Conservation (phyloP, 2,329 filamentous ascomycete species). For the Aspergillus pseudoterreus region DNA sequence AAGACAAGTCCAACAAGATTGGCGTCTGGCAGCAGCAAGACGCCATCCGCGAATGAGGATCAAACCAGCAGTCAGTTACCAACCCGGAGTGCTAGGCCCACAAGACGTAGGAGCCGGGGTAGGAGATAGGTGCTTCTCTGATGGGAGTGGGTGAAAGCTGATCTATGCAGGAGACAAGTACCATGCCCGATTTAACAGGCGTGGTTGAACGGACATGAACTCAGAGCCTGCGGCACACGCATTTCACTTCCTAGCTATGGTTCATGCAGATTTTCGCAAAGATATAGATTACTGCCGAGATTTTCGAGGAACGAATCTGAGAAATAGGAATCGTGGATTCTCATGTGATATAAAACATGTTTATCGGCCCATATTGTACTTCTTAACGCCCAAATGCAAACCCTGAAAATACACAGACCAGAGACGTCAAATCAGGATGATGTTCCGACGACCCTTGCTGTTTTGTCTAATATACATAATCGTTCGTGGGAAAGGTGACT, state of each 20-base stretch:
- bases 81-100: not conserved
- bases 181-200: conserved; percentile 26
- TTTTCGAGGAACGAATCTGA: not conserved
- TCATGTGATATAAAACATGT: conserved; percentile 15
- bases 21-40: conserved; percentile 26
- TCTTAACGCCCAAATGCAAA: conserved; percentile 24
- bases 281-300: not conserved
- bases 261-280: not conserved
- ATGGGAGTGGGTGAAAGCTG: conserved; percentile 13
- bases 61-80: conserved; percentile 7
- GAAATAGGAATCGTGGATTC: not conserved
- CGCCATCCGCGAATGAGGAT: conserved; percentile 11
- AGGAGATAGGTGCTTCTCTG: not conserved
- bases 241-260: not conserved
- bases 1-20: conserved; percentile 26
- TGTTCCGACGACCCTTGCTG: conserved; percentile 7
- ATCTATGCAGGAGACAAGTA: conserved; percentile 27
- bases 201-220: not conserved
- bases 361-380: conserved; percentile 23
- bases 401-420: conserved; percentile 15
- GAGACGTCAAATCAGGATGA: conserved; percentile 1
- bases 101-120: conserved; percentile 23
- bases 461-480: conserved; percentile 23
- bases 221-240: not conserved
- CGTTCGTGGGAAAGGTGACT: conserved; percentile 10